Conservation (phyloP, 2,329 filamentous ascomycete species). For the Drechslerella coelobrocha region DNA sequence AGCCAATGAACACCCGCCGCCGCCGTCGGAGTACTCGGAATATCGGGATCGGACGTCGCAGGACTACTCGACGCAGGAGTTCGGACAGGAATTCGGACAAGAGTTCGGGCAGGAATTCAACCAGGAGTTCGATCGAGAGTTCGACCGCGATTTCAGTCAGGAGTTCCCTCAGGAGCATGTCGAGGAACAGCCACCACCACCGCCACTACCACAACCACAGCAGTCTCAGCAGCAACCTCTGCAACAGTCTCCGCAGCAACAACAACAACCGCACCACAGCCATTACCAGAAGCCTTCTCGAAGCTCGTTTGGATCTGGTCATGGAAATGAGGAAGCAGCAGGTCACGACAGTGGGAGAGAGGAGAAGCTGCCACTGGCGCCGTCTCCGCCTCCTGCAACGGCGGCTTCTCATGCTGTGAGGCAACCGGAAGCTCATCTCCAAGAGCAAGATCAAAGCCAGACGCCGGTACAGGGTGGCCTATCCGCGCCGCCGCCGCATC, state of each 20-base stretch:
- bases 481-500: conserved; percentile 34
- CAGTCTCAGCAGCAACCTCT: neutral
- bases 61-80: conserved; percentile 43
- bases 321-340: conserved; percentile 28
- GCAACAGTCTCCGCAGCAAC: neutral
- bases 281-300: conserved; percentile 40
- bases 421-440: conserved; percentile 16
- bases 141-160: conserved; percentile 14
- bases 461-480: conserved; percentile 35
- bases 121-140: conserved; percentile 8
- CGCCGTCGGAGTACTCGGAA: conserved; percentile 16
- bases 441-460: conserved; percentile 35
- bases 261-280: conserved; percentile 10
- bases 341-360: conserved; percentile 32
- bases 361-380: conserved; percentile 38
- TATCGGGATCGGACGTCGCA: conserved; percentile 37
- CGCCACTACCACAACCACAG: neutral
- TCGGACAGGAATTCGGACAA: conserved; percentile 1
- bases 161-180: conserved; percentile 21
- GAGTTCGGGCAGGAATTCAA: neutral
- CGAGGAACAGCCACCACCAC: neutral
- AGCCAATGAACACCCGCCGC: conserved; percentile 19
- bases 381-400: conserved; percentile 39
- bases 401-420: conserved; percentile 17
- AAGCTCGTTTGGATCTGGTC: conserved; percentile 41